A percentile compares a stretch with the other conserved stretches of the same genome.
These are phyloP conservation scores for Capsicum baccatum DNA, from an alignment of 257 asterid species.

Conservation along the genomic window DNA sequence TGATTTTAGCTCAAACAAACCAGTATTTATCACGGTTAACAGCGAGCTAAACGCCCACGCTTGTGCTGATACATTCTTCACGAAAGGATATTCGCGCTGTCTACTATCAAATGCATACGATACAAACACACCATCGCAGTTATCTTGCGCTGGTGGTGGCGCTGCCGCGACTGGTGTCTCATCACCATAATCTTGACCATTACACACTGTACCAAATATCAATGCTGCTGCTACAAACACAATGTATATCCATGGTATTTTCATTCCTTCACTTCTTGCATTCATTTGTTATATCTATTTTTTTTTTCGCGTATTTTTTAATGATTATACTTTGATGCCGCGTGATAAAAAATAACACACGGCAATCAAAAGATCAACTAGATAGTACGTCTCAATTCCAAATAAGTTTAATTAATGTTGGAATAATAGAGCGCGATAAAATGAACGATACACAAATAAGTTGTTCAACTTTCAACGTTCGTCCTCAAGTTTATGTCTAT, in stretches of 20 bases:
- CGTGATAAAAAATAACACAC: conserved; percentile 24
- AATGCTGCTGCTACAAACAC: conserved; percentile 23
- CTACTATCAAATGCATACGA: conserved; percentile 67
- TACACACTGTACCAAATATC: conserved; percentile 34
- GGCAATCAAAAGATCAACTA: conserved; percentile 30
- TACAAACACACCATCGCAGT: conserved; percentile 70
- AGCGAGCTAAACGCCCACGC: conserved; percentile 75
- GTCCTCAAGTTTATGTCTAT: background rate
- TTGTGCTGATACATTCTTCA: conserved; percentile 81
- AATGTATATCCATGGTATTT: conserved; percentile 43
- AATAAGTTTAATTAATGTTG: conserved; percentile 18
- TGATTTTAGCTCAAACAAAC: conserved; percentile 60
- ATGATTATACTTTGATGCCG: conserved; percentile 5
- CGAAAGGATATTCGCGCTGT: conserved; percentile 68
- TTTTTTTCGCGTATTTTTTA: too few species aligned
- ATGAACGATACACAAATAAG: background rate
- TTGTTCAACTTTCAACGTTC: background rate
- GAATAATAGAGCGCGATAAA: background rate
- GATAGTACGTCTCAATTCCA: conserved; percentile 17
- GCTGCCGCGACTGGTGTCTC: conserved; percentile 42
- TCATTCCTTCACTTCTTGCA: conserved; percentile 40
- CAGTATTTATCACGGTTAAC: conserved; percentile 61
- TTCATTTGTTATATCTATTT: background rate
- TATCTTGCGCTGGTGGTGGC: conserved; percentile 48
- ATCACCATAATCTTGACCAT: conserved; percentile 54